Evolutionary conservation across 139 green algal species (phyloP).

Genomic region (Haematococcus lacustris): DNA sequence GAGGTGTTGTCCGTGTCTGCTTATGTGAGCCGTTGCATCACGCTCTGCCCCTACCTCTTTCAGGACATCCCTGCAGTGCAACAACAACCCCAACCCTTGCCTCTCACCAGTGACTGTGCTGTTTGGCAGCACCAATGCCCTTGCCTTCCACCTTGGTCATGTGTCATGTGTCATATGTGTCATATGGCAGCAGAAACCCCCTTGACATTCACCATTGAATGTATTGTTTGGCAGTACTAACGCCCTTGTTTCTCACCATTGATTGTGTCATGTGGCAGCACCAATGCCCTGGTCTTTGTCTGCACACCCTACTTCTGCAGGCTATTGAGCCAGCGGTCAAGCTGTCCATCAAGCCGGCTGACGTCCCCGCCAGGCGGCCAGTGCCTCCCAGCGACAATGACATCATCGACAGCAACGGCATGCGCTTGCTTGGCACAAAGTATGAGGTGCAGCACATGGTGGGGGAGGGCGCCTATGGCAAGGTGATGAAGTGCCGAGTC

Average conservation of each 20-base stretch:
- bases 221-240: background rate
- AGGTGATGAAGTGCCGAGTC: slow-evolving; percentile 67
- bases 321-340: background rate
- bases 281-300: background rate
- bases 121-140: background rate
- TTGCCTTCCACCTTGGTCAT: background rate
- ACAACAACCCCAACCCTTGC: background rate
- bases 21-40: slow-evolving; percentile 4
- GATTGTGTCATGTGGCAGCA: no score
- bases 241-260: background rate
- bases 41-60: background rate
- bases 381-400: slow-evolving; percentile 4
- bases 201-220: background rate
- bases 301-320: background rate
- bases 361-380: background rate
- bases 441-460: slow-evolving; percentile 51
- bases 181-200: no score
- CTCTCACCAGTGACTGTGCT: no score
- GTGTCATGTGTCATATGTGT: background rate
- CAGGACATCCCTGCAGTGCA: background rate
- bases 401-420: slow-evolving; percentile 13
- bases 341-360: background rate
- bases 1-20: slow-evolving; percentile 15
- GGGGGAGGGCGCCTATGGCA: slow-evolving; percentile 80
- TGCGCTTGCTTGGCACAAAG: slow-evolving; percentile 37